A percentile compares a stretch with the other conserved stretches of the same genome.
These are phyloP conservation scores for Ascochyta pisi DNA, from an alignment of 2,329 filamentous ascomycete species.

Conservation along the genomic window DNA sequence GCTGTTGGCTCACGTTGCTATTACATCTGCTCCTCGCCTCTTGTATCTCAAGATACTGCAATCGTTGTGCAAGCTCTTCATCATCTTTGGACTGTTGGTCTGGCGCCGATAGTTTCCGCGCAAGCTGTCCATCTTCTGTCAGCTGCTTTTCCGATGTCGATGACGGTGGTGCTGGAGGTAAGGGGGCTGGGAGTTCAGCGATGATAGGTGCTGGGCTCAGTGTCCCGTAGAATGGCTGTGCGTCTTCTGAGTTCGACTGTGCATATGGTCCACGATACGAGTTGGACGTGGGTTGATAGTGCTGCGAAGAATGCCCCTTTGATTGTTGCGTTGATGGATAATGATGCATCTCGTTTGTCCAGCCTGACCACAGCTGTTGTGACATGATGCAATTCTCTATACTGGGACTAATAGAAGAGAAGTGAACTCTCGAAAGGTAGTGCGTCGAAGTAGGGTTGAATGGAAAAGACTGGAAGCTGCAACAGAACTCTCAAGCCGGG, in stretches of 20 bases:
- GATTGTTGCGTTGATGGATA: slow-evolving; percentile 10
- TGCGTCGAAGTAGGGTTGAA: background rate
- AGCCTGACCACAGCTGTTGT: slow-evolving; percentile 13
- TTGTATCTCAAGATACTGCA: slow-evolving; percentile 38
- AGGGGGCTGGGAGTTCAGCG: slow-evolving; percentile 39
- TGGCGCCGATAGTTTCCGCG: slow-evolving; percentile 36
- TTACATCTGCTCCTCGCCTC: slow-evolving; percentile 31
- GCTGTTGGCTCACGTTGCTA: slow-evolving; percentile 26
- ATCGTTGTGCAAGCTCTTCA: slow-evolving; percentile 36
- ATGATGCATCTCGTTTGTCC: slow-evolving; percentile 20
- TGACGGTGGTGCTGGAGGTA: slow-evolving; percentile 36
- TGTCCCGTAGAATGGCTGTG: slow-evolving; percentile 32
- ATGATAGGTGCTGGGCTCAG: slow-evolving; percentile 20
- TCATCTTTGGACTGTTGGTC: slow-evolving; percentile 41
- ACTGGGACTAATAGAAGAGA: background rate
- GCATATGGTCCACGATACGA: slow-evolving; percentile 7
- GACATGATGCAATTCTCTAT: background rate
- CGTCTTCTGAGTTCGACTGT: slow-evolving; percentile 11
- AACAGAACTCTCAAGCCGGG: background rate
- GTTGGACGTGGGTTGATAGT: slow-evolving; percentile 2
- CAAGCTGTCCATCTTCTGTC: slow-evolving; percentile 40
- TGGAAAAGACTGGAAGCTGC: background rate
- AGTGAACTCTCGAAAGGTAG: background rate
- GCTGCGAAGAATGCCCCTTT: slow-evolving; percentile 20
- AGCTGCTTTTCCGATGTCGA: slow-evolving; percentile 38